Base-by-base conservation (phyloP, 306 rosid species). In the Trichosanthes cucumerina region DNA sequence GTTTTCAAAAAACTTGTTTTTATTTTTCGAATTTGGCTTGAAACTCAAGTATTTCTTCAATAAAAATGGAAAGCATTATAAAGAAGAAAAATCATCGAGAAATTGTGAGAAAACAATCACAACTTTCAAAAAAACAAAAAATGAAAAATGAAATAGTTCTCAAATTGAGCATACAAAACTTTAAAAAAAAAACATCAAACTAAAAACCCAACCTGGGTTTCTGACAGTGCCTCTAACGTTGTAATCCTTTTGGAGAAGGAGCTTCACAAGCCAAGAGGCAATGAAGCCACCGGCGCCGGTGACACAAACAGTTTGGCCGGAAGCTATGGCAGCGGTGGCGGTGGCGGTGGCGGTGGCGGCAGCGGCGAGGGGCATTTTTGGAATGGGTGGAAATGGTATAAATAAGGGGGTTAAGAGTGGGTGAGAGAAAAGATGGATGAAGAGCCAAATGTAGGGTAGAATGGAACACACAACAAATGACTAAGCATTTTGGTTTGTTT, bases 251-350 rank as follows among this genome's bases (percentile, higher is more conserved):
- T 88, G 83, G 0, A 95, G 87, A 18, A 95, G 90, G 49, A 89
- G 89, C 34, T 90, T 91, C 2, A 92, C 97, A 0, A 91, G 86
- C 97, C 99, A 95, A 8, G 99, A 92, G 16, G 97, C 99, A 63
- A 95, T 92, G 86, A 91, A 95, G 19, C 99, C 99, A 1, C 93
- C 97, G 14, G 99, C 99, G 4, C 99, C 99, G 53, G 99, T 92
- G 79, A 95, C 97, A 58, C 97, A 92, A 11, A 95, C 86, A 10
- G 87, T 95, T 82, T 89, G 85, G 19, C 86, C 87, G 12, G 86
- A 64, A 82, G 39, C 60, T 13, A 80, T 63, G 14, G 86, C 21
- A 11, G 76, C 66, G 59, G 81, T 78, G 36, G 62, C 7, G 88
- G 88, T 97, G 15, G 63, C 28, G 15, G n/a, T 63, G 14, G 86